Evolutionary conservation across 2,329 filamentous ascomycete species (phyloP), one percentile per base, ranked within the genome.

Genomic region (Pseudogymnoascus sp.): DNA sequence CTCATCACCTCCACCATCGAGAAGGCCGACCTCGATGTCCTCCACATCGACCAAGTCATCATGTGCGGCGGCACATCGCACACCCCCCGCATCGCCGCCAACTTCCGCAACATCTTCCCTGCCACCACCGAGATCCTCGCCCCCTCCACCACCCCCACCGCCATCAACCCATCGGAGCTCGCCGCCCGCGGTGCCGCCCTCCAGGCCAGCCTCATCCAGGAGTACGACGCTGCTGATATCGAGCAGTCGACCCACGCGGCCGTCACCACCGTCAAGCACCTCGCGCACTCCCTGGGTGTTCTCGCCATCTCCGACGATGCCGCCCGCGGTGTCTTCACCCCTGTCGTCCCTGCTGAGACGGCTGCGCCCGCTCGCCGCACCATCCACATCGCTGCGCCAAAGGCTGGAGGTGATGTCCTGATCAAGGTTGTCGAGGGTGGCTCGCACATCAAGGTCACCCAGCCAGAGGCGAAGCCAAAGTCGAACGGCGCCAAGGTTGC

Each of bases 231-330:
- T 69, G 88, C 91, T 68, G 93, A 98, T 74, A 96, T 99, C 70
- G 90, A 96, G 75, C 93, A 97, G 82, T 96, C 91, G 66, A 96
- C 92, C 59, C 93, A 99, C 81, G 89, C 95, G 61, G 91, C 92
- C 74, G 92, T 99, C 67, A 97, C 93, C 35, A 93, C 93, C 14
- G 92, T 96, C 61, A 91, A 92, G 71, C 95, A 99, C 80, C 87
- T 96, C 67, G 82, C 86, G 70, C 89, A 93, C 74, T 90, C 93
- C 66, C 90, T 99, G 67, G 95, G 95, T 75, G 89, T 98, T 61
- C 83, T 96, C 67, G 85, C 87, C 69, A 78, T 85, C 64, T 79
- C 80, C 12, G 82, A 79, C 41, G 81, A 87, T 59, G 82, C 82
- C 59, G 78, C 78, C 46, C 81, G 85, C 64, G 87, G 90, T 67